Evolutionary conservation across 2,329 filamentous ascomycete genomes (phyloP), one percentile per base, ranked within the genome.

Genomic region (Tolypocladium capitatum): DNA sequence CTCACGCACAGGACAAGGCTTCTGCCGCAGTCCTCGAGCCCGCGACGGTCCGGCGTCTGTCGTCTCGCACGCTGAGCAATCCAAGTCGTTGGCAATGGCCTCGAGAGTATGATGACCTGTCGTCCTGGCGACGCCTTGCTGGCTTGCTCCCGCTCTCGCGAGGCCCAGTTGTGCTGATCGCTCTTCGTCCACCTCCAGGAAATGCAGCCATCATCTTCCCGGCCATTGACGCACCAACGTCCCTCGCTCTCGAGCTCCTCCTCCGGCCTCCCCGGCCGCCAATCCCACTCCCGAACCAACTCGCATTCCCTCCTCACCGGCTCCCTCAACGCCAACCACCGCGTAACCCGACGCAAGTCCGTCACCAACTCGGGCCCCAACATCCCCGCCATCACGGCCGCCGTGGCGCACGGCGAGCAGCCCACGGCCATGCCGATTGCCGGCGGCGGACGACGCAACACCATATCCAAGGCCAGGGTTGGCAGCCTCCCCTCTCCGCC

Each of bases 331-430:
- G 71, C 82, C 57, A 83, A 80, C 64, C 86, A 95, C 67, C 86
- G 92, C 57, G 81, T 97, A 56, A 89, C 86, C 58, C 86, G 91
- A 60, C 81, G 92, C 59, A 97, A 97, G 78, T 96, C 90, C 68
- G 89, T 94, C 62, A 88, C 86, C 51, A 84, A 81, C 54, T 78
- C 83, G 43, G 76, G 75, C 43, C 75, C 78, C 64, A 90, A 85
- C 66, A 80, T 84, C 42, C 83, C 85, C 18, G 86, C 85, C 47
- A 71, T 91, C 52, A 84, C 85, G 31, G 83, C 83, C 13, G 85
- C 83, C 46, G 69, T 86, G 52, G 80, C 80, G 60, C 84, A 86
- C 61, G 80, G 83, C 55, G 76, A 77, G 51, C 73, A 70, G 59
- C 64, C 71, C 45, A 64, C 70, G 48, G 72, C 73, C 53, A 74